Evolutionary conservation across 441 rosid species (phyloP), one percentile per base, ranked within the genome.

Genomic region (Gossypium trilobum): DNA sequence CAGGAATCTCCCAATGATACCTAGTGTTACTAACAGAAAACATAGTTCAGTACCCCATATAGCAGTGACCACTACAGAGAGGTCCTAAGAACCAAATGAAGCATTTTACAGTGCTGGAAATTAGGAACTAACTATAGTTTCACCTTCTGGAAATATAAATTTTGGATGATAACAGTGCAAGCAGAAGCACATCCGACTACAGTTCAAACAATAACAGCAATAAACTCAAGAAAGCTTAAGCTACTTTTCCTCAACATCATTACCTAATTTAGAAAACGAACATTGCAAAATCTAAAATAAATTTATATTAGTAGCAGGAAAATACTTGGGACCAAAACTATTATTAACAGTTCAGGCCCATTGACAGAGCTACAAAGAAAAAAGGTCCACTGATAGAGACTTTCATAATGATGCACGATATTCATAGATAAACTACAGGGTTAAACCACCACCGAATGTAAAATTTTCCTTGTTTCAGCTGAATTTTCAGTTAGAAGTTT

Each of bases 401-500:
- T 63, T 73, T 17, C 39, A 59, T 11, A 22, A 48, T 17, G 4
- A 52, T 67, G 76, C 58, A 2, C 11, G 31, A 23, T n/a, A 46
- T 51, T 36, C 63, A 55, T 17, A 58, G 59, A 14, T 5, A 46
- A 65, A 55, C 14, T 22, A 75, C 3, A 8, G 7, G 71, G 14
- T 13, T 46, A 67, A 64, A 73, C 62, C 71, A 61, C 50, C 88
- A 89, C 93, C 89, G 93, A 89, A 81, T 93, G 85, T 60, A 93
- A 85, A 74, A 91, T 89, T 79, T 82, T 88, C 83, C 86, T 85
- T 20, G 88, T 81, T 78, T 81, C 88, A 11, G 79, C 78, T 39
- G 92, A 85, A 80, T 89, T 91, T 74, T 89, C 95, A 36, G 89
- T 87, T 79, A 93, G 91, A 70, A 93, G 87, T 76, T 93, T 89